Percentiles rank a stretch among this genome's conserved stretches.
phyloP scores from a whole-genome alignment of 2,329 filamentous ascomycete genomes.

The Bimuria novae-zelandiae region DNA sequence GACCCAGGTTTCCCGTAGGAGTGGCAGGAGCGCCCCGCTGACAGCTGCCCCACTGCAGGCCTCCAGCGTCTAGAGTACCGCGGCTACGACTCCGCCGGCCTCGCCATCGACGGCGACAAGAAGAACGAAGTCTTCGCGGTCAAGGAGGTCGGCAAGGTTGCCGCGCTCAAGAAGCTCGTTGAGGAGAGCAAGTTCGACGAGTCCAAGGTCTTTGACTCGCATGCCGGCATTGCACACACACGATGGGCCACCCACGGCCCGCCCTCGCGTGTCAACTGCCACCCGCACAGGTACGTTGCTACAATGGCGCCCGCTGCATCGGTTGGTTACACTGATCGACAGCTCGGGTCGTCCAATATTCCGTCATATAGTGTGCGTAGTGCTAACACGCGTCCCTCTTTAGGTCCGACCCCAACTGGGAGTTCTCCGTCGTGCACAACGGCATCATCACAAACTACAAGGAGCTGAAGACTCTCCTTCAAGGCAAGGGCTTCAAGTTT shows the following conservation, averaged over 20 bases:
- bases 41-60: slow-evolving; percentile 58
- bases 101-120: slow-evolving; percentile 97
- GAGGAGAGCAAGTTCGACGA: slow-evolving; percentile 81
- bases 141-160: slow-evolving; percentile 99
- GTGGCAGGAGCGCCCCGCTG: slow-evolving; percentile 19
- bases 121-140: slow-evolving; percentile 96
- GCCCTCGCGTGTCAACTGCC: slow-evolving; percentile 93
- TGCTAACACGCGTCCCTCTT: slow-evolving; percentile 23
- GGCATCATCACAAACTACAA: slow-evolving; percentile 99
- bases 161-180: slow-evolving; percentile 92
- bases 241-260: slow-evolving; percentile 98
- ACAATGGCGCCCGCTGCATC: no score
- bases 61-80: slow-evolving; percentile 96
- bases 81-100: slow-evolving; percentile 96
- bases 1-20: slow-evolving; percentile 4
- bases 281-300: slow-evolving; percentile 83
- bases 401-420: slow-evolving; percentile 91
- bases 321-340: background rate
- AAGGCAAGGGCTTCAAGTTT: slow-evolving; percentile 95
- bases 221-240: slow-evolving; percentile 98
- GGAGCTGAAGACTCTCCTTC: slow-evolving; percentile 91
- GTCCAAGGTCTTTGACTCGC: slow-evolving; percentile 93
- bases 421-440: slow-evolving; percentile 98
- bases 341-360: slow-evolving; percentile 14
- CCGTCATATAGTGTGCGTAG: slow-evolving; percentile 4